phyloP scores from a whole-genome alignment of 805 yeast genomes.

The Nakazawaea ishiwadae region DNA sequence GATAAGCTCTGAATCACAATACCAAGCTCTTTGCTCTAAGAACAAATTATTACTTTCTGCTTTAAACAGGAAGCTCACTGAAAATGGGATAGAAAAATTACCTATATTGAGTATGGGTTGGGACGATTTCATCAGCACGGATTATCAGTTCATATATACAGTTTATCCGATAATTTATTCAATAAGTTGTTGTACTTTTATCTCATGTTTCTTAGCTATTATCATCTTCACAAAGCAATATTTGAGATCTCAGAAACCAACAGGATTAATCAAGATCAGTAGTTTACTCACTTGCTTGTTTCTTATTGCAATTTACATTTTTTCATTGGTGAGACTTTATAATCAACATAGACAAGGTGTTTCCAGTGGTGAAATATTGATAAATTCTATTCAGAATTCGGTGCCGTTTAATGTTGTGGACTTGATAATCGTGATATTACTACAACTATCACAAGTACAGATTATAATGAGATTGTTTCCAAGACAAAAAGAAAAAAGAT shows the following conservation, averaged over 20 bases:
- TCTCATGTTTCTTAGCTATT: constrained; percentile 58
- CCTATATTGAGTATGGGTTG: constrained; percentile 47
- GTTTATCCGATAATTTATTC: constrained; percentile 61
- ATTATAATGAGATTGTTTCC: constrained; percentile 64
- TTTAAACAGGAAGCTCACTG: constrained; percentile 16
- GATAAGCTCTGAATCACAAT: constrained; percentile 1
- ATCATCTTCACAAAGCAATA: constrained; percentile 58
- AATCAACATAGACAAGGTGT: constrained; percentile 42
- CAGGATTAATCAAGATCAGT: constrained; percentile 44
- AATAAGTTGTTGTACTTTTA: constrained; percentile 58
- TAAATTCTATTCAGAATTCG: constrained; percentile 38
- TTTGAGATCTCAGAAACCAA: constrained; percentile 48
- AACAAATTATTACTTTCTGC: not conserved
- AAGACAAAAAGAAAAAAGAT: constrained; percentile 62
- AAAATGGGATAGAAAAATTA: constrained; percentile 24
- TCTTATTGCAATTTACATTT: constrained; percentile 49
- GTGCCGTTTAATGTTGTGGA: constrained; percentile 50
- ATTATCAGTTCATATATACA: constrained; percentile 41
- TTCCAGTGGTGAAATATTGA: constrained; percentile 37
- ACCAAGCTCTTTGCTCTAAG: constrained; percentile 2
- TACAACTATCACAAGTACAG: constrained; percentile 68
- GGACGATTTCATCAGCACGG: constrained; percentile 33
- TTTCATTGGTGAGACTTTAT: constrained; percentile 40
- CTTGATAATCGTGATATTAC: constrained; percentile 49
- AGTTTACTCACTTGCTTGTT: constrained; percentile 23